These are phyloP conservation scores for Delonix regia DNA, from an alignment of 306 rosid species.

Conservation along the genomic window DNA sequence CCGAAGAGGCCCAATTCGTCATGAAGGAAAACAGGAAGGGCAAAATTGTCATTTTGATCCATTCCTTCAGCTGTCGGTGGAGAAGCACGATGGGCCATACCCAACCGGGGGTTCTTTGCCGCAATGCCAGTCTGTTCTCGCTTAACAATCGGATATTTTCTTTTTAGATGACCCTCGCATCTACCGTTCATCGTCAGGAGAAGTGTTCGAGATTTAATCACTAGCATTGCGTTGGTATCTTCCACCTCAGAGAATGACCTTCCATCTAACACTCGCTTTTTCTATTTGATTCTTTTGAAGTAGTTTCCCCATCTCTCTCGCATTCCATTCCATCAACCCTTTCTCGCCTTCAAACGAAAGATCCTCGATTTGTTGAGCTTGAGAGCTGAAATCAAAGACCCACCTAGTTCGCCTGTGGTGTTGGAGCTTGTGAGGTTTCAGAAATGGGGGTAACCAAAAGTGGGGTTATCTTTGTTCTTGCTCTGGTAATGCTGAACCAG, in stretches of 20 bases:
- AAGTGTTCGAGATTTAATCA: slow-evolving; percentile 31
- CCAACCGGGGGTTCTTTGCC: slow-evolving; percentile 21
- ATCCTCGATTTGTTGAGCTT: not conserved
- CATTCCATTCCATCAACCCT: not conserved
- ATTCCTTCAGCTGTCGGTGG: slow-evolving; percentile 42
- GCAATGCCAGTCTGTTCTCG: slow-evolving; percentile 52
- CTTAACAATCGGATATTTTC: slow-evolving; percentile 39
- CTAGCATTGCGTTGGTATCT: not conserved
- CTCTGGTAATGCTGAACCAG: slow-evolving; percentile 13
- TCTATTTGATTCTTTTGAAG: not conserved
- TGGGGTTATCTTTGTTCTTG: slow-evolving; percentile 19
- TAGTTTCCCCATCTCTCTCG: not conserved
- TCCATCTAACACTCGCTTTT: slow-evolving; percentile 23
- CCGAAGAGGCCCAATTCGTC: not conserved
- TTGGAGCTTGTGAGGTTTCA: not conserved
- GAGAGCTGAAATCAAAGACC: not conserved
- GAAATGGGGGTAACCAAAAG: slow-evolving; percentile 18
- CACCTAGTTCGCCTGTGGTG: slow-evolving; percentile 12
- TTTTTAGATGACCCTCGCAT: too few relatives aligned
- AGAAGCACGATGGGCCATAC: slow-evolving; percentile 11
- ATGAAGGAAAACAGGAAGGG: slow-evolving; percentile 1
- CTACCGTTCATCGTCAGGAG: not conserved
- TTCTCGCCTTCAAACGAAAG: not conserved
- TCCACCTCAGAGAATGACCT: slow-evolving; percentile 29
- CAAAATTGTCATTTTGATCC: not conserved